Conservation (phyloP, 345 rosid species). For the Arabidopsis thaliana region DNA sequence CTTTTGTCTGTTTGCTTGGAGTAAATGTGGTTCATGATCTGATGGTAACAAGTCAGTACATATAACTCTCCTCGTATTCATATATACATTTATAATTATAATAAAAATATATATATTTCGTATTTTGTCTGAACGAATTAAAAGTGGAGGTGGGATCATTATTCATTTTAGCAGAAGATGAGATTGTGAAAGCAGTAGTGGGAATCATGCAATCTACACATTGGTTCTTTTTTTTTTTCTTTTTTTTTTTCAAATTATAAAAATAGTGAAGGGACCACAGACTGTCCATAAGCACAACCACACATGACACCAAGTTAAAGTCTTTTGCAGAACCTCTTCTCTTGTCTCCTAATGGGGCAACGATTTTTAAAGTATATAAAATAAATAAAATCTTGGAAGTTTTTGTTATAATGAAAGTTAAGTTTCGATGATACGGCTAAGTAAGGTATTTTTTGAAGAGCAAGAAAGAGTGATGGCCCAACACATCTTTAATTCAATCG, state of each 20-base stretch:
- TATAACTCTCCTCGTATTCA: constrained; percentile 48
- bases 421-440: constrained; percentile 43
- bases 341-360: constrained; percentile 52
- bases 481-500: constrained; percentile 37
- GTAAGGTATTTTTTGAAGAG: constrained; percentile 44
- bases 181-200: constrained; percentile 40
- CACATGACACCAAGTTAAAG: constrained; percentile 48
- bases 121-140: constrained; percentile 39
- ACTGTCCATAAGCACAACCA: constrained; percentile 44
- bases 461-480: constrained; percentile 47
- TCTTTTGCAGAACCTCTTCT: constrained; percentile 48
- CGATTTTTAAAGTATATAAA: constrained; percentile 17
- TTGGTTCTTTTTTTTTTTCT: constrained; percentile 15
- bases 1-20: constrained; percentile 40
- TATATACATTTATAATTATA: constrained; percentile 28
- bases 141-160: constrained; percentile 43
- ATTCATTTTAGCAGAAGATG: constrained; percentile 38
- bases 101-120: constrained; percentile 20
- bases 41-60: constrained; percentile 47
- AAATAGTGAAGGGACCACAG: constrained; percentile 40
- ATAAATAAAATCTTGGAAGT: not conserved
- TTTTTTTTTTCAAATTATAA: not conserved
- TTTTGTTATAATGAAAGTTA: constrained; percentile 40
- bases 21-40: constrained; percentile 43
- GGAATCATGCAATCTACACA: constrained; percentile 51